phyloP scores from a whole-genome alignment of 73 alveolate species.

The Uronychia binucleata region DNA sequence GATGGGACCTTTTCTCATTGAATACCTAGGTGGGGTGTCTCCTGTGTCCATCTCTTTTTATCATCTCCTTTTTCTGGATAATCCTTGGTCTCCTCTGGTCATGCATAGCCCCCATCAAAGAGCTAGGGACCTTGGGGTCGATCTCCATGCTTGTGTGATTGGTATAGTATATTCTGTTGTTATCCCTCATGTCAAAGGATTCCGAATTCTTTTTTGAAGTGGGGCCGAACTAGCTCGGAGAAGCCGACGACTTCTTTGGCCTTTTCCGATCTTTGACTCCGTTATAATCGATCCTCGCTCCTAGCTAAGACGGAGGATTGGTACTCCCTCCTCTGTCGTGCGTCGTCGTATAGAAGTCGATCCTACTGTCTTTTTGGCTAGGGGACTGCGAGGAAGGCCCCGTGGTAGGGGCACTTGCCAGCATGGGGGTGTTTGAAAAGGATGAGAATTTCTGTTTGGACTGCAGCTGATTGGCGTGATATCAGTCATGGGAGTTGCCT shows the following conservation, averaged over 20 bases:
- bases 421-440: background rate
- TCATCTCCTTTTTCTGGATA: background rate
- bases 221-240: background rate
- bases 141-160: background rate
- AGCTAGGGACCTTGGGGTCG: constrained; percentile 1
- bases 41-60: background rate
- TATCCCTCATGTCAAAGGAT: background rate
- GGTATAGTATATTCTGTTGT: background rate
- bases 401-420: background rate
- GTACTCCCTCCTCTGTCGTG: background rate
- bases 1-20: background rate
- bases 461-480: background rate
- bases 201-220: background rate
- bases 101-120: background rate
- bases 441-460: background rate
- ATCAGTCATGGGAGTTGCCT: background rate
- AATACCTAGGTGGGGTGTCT: background rate
- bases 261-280: background rate
- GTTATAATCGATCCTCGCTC: background rate
- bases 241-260: background rate
- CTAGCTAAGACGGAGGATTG: background rate
- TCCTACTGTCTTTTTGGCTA: background rate
- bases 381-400: background rate
- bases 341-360: background rate
- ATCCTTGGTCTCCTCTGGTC: background rate